phyloP scores from a whole-genome alignment of 2,329 filamentous ascomycete species.

The Monosporascus sp. region DNA sequence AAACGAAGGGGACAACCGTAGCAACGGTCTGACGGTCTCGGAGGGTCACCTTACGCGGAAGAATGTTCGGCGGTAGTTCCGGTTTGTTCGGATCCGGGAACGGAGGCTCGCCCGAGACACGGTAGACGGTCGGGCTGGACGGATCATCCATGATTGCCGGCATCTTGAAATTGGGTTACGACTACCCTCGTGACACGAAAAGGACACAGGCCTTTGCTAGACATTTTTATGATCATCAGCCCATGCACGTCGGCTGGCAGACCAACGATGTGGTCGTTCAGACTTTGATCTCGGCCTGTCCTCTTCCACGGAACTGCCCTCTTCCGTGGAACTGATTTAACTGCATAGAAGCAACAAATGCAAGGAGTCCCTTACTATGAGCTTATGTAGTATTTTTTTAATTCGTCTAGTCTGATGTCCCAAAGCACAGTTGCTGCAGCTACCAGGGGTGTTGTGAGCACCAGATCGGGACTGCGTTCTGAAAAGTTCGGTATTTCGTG shows the following conservation, averaged over 20 bases:
- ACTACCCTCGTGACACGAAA: background rate
- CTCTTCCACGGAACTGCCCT: no score
- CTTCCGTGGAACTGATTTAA: no score
- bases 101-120: conserved; percentile 60
- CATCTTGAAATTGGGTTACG: conserved; percentile 42
- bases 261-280: no score
- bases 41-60: conserved; percentile 71
- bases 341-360: no score
- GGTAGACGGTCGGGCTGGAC: conserved; percentile 62
- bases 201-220: background rate
- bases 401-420: background rate
- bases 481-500: background rate
- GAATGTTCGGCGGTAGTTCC: conserved; percentile 62
- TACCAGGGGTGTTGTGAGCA: background rate
- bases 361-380: no score
- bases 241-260: background rate
- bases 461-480: background rate
- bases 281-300: no score
- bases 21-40: conserved; percentile 79
- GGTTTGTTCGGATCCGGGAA: conserved; percentile 58
- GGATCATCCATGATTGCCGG: conserved; percentile 77
- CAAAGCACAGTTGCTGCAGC: background rate
- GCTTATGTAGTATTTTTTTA: no score
- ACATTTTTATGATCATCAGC: background rate
- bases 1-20: conserved; percentile 76